Conservation (phyloP, 441 rosid genomes). For the Melastoma candidum region DNA sequence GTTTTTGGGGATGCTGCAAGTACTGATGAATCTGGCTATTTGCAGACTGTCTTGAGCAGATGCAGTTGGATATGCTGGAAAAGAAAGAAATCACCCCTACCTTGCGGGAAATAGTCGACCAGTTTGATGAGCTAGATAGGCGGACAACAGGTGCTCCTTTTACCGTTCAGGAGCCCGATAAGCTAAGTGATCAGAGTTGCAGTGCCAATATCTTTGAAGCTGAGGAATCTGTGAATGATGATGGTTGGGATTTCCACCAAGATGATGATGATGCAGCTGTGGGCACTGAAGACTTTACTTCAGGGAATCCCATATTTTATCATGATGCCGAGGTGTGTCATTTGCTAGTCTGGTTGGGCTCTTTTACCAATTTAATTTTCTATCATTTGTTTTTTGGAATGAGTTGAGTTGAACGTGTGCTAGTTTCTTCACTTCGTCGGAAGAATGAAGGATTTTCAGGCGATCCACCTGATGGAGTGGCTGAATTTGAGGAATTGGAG, state of each 20-base stretch:
- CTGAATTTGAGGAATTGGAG: slow-evolving; percentile 47
- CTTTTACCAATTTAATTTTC: no score
- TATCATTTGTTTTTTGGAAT: no score
- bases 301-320: slow-evolving; percentile 35
- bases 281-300: slow-evolving; percentile 36
- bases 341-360: no score
- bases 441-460: slow-evolving; percentile 35
- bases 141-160: slow-evolving; percentile 45
- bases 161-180: slow-evolving; percentile 27
- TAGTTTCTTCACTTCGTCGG: slow-evolving; percentile 24
- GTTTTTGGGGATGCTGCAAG: not conserved
- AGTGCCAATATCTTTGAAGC: slow-evolving; percentile 36
- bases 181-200: slow-evolving; percentile 27
- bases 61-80: slow-evolving; percentile 49
- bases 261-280: slow-evolving; percentile 34
- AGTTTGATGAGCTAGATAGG: slow-evolving; percentile 65
- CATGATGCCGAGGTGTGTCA: slow-evolving; percentile 48
- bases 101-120: slow-evolving; percentile 41
- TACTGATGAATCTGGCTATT: slow-evolving; percentile 11
- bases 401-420: no score
- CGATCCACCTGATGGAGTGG: slow-evolving; percentile 34
- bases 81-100: slow-evolving; percentile 78
- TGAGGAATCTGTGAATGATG: slow-evolving; percentile 44
- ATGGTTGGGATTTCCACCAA: slow-evolving; percentile 32
- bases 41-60: slow-evolving; percentile 56